Percentiles rank a stretch among this genome's conserved stretches.
phyloP scores from a whole-genome alignment of 148 eudicot species.

The Chenopodium berlandieri region DNA sequence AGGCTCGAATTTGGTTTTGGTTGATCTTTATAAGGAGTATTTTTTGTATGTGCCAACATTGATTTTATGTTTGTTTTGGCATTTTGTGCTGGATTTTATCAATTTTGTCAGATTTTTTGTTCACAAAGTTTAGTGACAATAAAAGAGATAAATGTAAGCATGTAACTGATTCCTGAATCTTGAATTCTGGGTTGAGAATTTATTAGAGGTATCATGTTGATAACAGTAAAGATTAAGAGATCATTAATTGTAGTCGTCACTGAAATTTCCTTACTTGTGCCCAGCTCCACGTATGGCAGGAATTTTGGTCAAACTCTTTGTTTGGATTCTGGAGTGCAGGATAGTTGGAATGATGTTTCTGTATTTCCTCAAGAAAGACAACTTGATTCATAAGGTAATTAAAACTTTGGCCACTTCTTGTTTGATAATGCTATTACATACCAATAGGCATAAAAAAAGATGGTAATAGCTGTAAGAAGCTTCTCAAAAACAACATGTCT shows the following conservation, averaged over 20 bases:
- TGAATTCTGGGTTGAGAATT: background rate
- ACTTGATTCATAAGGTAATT: conserved; percentile 76
- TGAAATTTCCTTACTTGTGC: background rate
- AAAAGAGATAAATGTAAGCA: background rate
- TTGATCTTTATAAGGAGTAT: background rate
- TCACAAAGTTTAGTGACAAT: background rate
- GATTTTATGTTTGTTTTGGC: background rate
- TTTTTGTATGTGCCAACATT: background rate
- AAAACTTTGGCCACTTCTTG: background rate
- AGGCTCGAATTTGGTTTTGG: background rate
- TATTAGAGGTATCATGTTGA: background rate
- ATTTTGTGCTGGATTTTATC: background rate
- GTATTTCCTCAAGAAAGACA: conserved; percentile 70
- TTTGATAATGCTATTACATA: background rate
- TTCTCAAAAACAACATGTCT: background rate
- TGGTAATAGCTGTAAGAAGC: background rate
- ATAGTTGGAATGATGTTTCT: conserved; percentile 52
- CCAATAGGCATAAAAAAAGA: background rate
- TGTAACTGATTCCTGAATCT: background rate
- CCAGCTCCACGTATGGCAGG: conserved; percentile 96
- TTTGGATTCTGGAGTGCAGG: conserved; percentile 66
- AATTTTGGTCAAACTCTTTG: conserved; percentile 65
- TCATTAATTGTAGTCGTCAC: background rate
- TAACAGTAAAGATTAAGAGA: background rate
- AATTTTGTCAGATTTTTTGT: background rate